Base-by-base conservation (phyloP, 345 rosid species). In the Salix dunnii region DNA sequence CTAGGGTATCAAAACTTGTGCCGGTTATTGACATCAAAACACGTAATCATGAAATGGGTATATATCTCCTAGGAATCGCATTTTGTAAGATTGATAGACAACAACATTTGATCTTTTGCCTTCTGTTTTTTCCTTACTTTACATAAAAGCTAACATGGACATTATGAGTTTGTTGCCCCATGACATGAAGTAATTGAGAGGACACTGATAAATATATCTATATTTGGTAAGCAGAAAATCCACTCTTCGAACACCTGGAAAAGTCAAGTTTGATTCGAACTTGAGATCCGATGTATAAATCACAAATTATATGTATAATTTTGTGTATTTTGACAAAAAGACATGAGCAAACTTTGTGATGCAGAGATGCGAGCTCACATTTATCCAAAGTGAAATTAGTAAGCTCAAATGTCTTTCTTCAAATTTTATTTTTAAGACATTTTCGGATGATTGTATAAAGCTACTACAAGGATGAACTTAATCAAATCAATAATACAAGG, bases 201-300 rank as follows among this genome's bases (percentile, higher is more conserved):
- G 23, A 21, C 23, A 53, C 1, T 53, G 7, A 12, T 2, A 13
- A 14, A 43, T 10, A 20, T 6, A 7, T 20, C 60, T 7, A 2
- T 51, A 9, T 7, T 20, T 20, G 60, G 60, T 51, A 20, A 1
- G 8, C 3, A 23, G 14, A 55, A 28, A 55, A 55, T 55, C 28
- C 28, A 55, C 62, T 21, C 28, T 55, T 9, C 62, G 10, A n/a
- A 10, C 28, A 3, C 23, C 23, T n/a, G 8, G 27, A 55, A 55
- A 55, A 58, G 62, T n/a, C n/a, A n/a, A n/a, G n/a, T n/a, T n/a
- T n/a, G n/a, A n/a, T n/a, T n/a, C 31, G 31, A 30, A 30, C 31
- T 30, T 0, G 4, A 31, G 35, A 31, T 0, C 35, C 4, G 0
- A 0, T 31, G 35, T 4, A 0, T 0, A 31, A 5, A 33, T 33